Base-by-base conservation (phyloP, 768 basidiomycete species). In the Auricularia sp. region DNA sequence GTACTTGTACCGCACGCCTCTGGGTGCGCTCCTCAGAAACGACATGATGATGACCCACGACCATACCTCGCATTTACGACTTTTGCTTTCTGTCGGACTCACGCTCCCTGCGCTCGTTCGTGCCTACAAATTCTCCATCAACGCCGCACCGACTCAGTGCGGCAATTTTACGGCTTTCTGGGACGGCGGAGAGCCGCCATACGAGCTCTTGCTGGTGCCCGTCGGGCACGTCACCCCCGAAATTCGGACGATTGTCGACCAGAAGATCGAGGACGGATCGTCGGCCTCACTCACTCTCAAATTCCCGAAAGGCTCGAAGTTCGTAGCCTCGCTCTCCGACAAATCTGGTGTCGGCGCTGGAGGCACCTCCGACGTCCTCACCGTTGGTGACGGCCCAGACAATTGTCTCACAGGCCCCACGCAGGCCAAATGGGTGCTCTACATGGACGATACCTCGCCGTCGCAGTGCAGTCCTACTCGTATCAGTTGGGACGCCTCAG, bases 231-330 rank as follows among this genome's bases (percentile, higher is more conserved):
- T 85, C 66, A 83, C 81, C 65, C 74, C 82, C 36, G 90, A 93
- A 72, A 85, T 80, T 29, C 80, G 90, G 35, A 81, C 70, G 51
- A 85, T 90, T 59, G 71, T 85, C 61, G 81, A 82, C 68, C 72
- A 83, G 12, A 72, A 79, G 3, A 90, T 91, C 70, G 65, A 75
- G 21, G 80, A 73, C 34, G 69, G 73, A 33, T 71, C 73, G 5
- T 64, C 75, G 21, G 76, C 71, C 2, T 75, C 77, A 29, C 68
- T 83, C 35, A 77, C 74, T 70, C 79, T 90, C 62, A 80, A 79
- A 35, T 91, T 81, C 71, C 90, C 90, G 0, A 78, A 74, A 60
- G 79, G 83, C 70, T 87, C 88, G 3, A 85, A 88, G 69, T 86
- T 92, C 63, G 87, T 91, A 33, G 84, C 86, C 87, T 84, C 5